A percentile compares a stretch with the other conserved stretches of the same genome.
Conservation (phyloP, 257 asterid genomes). For the Solanum phureja region DNA sequence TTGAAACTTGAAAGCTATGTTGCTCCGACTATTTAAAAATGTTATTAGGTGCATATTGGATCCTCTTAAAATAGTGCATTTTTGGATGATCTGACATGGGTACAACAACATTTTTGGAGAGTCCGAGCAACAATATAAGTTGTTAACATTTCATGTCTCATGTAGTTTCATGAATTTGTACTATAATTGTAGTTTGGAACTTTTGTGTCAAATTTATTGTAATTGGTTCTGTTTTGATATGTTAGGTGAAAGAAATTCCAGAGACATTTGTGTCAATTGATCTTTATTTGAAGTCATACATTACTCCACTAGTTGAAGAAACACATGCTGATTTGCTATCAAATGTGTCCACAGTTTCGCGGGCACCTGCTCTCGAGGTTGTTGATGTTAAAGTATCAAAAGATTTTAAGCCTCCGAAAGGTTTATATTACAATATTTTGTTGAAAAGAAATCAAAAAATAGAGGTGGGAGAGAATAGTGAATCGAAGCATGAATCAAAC, state of each 20-base stretch:
- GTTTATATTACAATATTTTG: slow-evolving; percentile 7
- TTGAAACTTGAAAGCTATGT: background rate
- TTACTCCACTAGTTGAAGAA: slow-evolving; percentile 36
- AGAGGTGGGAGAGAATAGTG: background rate
- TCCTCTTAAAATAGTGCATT: background rate
- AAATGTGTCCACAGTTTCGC: slow-evolving; percentile 1
- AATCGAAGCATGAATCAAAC: background rate
- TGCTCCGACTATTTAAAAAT: background rate
- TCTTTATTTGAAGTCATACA: slow-evolving; percentile 23
- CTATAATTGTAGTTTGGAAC: background rate
- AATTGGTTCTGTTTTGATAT: background rate
- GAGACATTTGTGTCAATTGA: slow-evolving; percentile 16
- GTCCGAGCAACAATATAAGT: background rate
- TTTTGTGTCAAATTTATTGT: background rate
- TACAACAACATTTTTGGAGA: background rate
- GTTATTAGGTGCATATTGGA: background rate
- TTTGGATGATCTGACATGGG: background rate
- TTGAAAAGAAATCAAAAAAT: background rate
- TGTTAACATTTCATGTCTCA: background rate
- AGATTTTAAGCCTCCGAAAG: background rate
- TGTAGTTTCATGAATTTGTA: background rate
- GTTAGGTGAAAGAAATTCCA: slow-evolving; percentile 26
- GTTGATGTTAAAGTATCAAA: background rate
- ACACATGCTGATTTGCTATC: slow-evolving; percentile 46
- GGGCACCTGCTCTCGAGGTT: slow-evolving; percentile 19